A percentile compares a stretch with the other conserved stretches of the same genome.
phyloP scores from a whole-genome alignment of 257 asterid genomes.

The Prunella vulgaris region DNA sequence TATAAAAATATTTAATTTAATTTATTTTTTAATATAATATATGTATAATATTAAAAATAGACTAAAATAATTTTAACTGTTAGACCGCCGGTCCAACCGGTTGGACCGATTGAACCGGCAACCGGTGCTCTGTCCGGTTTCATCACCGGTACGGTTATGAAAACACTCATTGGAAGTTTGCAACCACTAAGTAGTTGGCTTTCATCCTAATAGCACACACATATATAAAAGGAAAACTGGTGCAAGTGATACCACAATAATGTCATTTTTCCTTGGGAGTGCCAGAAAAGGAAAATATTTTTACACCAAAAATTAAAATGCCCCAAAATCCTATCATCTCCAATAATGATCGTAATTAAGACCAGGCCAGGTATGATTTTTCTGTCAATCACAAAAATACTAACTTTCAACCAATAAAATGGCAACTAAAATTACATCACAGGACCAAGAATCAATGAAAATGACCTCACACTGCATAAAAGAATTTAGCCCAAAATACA shows the following conservation, averaged over 20 bases:
- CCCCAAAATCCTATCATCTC: background rate
- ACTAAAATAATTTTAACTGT: too few species aligned
- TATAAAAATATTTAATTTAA: too few species aligned
- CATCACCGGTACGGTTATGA: too few species aligned
- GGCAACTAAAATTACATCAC: background rate
- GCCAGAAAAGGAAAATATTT: background rate
- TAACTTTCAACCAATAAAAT: conserved; percentile 11
- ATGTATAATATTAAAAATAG: too few species aligned
- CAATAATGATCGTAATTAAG: background rate
- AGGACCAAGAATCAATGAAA: background rate
- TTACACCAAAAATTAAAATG: background rate
- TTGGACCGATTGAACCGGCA: too few species aligned
- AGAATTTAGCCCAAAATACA: background rate
- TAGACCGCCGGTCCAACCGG: too few species aligned
- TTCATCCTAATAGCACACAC: background rate
- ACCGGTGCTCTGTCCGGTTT: too few species aligned
- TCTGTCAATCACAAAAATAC: background rate
- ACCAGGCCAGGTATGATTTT: background rate
- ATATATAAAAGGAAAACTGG: background rate
- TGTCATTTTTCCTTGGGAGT: background rate
- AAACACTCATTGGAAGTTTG: too few species aligned
- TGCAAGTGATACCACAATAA: background rate
- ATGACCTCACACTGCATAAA: background rate
- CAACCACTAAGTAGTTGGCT: too few species aligned
- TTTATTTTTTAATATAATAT: too few species aligned